Base-by-base conservation (phyloP, 257 asterid species). In the Scutellaria minor region DNA sequence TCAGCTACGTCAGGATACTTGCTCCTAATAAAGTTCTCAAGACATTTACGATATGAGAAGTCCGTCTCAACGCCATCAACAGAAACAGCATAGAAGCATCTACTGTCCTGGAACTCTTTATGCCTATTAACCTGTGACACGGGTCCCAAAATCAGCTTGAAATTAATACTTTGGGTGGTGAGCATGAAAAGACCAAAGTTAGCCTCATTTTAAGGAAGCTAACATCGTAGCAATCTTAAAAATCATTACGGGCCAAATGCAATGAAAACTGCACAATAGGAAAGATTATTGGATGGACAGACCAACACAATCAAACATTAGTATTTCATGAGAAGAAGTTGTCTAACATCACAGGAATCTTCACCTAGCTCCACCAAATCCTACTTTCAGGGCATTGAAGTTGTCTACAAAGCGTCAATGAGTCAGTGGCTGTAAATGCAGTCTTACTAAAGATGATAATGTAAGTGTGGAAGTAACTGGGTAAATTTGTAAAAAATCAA, bases 31-130 rank as follows among this genome's bases (percentile, higher is more conserved):
- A 78, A 89, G 71, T 83, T 86, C 64, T 94, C 92, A 72, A 94
- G 83, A 64, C 97, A 83, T 72, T 94, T 94, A 1, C 89, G 82
- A 68, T 86, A 91, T 3, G 99, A 94, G 77, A 94, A 94, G 66
- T 94, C 99, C 53, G 84, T 81, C 75, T 89, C 85, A 20, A 73
- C 77, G 13, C 87, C 92, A 80, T 91, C 95, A 7, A 78, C 71
- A 2, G 97, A 77, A 44, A 94, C 97, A 51, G 78, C 90, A 41
- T 77, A 92, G 79, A 91, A 89, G 82, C 99, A 94, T 77, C 99
- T 81, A 15, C 88, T 89, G 14, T 89, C 97, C 78, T 84, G 95
- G 83, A 88, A 90, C 71, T 77, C 83, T 5, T 46, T 78, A 44
- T 91, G 99, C 78, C 71, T 88, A 56, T 69, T 83, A 14, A 94